Conservation (phyloP, 768 basidiomycete species). For the Auricularia auricula-judae region DNA sequence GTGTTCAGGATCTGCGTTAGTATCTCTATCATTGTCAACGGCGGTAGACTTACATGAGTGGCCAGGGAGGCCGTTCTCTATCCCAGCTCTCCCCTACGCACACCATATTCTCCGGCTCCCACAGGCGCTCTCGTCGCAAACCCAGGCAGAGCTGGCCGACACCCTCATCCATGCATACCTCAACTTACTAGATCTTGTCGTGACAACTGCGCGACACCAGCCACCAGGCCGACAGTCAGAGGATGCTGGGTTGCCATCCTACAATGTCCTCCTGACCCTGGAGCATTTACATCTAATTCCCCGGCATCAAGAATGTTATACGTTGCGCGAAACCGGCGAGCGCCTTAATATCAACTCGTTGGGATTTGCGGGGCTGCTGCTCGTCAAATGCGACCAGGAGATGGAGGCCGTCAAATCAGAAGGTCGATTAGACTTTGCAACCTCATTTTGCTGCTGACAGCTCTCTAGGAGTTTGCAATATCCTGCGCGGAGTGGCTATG, state of each 20-base stretch:
- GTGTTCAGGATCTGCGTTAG: conserved; percentile 44
- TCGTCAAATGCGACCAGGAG: conserved; percentile 76
- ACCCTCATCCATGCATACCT: conserved; percentile 53
- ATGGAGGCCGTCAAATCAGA: conserved; percentile 55
- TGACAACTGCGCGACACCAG: conserved; percentile 63
- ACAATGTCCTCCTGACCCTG: conserved; percentile 72
- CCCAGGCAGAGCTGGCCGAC: conserved; percentile 35
- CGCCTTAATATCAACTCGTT: conserved; percentile 70
- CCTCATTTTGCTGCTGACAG: not conserved
- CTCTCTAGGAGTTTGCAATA: conserved; percentile 30
- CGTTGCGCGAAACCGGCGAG: conserved; percentile 41
- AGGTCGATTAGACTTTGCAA: conserved; percentile 16
- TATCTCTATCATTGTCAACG: conserved; percentile 14
- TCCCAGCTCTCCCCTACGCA: conserved; percentile 64
- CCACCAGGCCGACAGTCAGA: conserved; percentile 35
- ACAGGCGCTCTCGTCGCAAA: conserved; percentile 21
- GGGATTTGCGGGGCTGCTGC: conserved; percentile 81
- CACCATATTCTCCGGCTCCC: conserved; percentile 64
- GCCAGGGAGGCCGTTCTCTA: conserved; percentile 61
- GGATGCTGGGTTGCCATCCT: conserved; percentile 49
- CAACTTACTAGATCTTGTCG: conserved; percentile 60
- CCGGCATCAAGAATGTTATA: conserved; percentile 51
- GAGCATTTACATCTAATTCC: conserved; percentile 85
- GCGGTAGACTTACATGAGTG: not conserved
- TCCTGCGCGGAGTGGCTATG: conserved; percentile 54